phyloP scores from a whole-genome alignment of 345 rosid species.

The Pelargonium nanum region DNA sequence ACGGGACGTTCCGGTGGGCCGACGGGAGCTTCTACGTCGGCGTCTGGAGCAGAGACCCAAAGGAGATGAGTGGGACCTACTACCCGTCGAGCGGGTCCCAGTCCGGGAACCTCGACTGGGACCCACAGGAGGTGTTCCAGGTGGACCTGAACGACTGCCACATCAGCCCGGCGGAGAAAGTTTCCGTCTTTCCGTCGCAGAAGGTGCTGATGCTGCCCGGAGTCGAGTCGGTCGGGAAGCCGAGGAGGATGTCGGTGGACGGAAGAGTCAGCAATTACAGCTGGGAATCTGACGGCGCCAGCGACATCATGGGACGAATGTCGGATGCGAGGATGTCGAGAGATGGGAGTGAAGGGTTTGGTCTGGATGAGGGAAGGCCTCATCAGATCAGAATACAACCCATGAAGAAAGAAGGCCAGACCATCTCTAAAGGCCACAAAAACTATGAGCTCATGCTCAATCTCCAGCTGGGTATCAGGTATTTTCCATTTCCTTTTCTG shows the following conservation, averaged over 20 bases:
- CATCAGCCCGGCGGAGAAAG: constrained; percentile 50
- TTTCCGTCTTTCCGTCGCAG: constrained; percentile 66
- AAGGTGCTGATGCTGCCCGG: constrained; percentile 63
- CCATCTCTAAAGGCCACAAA: constrained; percentile 86
- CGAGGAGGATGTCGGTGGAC: constrained; percentile 56
- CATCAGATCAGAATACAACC: constrained; percentile 38
- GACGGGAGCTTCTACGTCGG: constrained; percentile 22
- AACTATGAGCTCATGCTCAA: constrained; percentile 98
- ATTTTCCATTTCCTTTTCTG: constrained; percentile 1
- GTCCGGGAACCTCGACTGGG: constrained; percentile 56
- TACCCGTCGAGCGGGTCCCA: constrained; percentile 45
- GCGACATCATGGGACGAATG: constrained; percentile 22
- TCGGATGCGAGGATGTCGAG: constrained; percentile 27
- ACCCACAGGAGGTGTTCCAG: constrained; percentile 55
- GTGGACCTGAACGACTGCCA: constrained; percentile 53
- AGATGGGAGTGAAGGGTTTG: constrained; percentile 34
- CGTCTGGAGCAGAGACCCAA: constrained; percentile 19
- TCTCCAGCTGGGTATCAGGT: constrained; percentile 97
- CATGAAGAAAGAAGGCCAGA: constrained; percentile 70
- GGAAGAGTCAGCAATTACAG: constrained; percentile 50
- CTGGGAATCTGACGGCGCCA: constrained; percentile 17
- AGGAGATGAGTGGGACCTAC: constrained; percentile 45
- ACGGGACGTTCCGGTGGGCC: constrained; percentile 42
- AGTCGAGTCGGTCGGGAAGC: constrained; percentile 25
- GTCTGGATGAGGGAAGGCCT: constrained; percentile 20